Evolutionary conservation across 2,329 filamentous ascomycete genomes (phyloP).

Genomic region (Fusarium avenaceum): DNA sequence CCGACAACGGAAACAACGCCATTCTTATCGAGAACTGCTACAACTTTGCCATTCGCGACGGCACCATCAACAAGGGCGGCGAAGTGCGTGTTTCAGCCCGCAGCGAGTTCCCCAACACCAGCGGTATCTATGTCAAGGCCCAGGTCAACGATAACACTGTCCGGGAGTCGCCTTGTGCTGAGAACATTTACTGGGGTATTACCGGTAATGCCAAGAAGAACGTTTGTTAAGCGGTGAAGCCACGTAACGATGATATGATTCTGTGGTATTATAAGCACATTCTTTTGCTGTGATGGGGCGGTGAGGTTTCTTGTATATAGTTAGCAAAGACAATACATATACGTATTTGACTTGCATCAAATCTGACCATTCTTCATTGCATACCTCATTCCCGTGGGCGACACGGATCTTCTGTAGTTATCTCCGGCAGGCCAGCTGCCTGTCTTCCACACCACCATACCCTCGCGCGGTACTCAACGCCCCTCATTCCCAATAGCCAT

Average conservation of each 20-base stretch:
- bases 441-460: slow-evolving; percentile 32
- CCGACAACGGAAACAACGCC: slow-evolving; percentile 67
- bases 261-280: not conserved
- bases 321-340: not conserved
- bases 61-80: slow-evolving; percentile 66
- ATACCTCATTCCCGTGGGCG: not conserved
- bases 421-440: slow-evolving; percentile 1
- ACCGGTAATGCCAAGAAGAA: slow-evolving; percentile 59
- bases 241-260: not conserved
- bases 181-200: slow-evolving; percentile 65
- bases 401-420: not conserved
- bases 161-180: slow-evolving; percentile 66
- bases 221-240: slow-evolving; percentile 52
- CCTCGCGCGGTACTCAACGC: slow-evolving; percentile 23
- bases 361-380: not conserved
- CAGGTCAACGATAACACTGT: slow-evolving; percentile 65
- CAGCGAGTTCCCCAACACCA: slow-evolving; percentile 66
- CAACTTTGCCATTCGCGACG: slow-evolving; percentile 64
- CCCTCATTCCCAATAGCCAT: not conserved
- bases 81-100: slow-evolving; percentile 68
- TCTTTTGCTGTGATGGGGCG: not conserved
- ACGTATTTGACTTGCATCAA: not conserved
- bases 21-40: slow-evolving; percentile 73
- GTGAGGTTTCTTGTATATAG: slow-evolving; percentile 7
- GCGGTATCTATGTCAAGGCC: slow-evolving; percentile 64